Conservation (phyloP, 768 basidiomycete genomes). For the Boletellus sp. region DNA sequence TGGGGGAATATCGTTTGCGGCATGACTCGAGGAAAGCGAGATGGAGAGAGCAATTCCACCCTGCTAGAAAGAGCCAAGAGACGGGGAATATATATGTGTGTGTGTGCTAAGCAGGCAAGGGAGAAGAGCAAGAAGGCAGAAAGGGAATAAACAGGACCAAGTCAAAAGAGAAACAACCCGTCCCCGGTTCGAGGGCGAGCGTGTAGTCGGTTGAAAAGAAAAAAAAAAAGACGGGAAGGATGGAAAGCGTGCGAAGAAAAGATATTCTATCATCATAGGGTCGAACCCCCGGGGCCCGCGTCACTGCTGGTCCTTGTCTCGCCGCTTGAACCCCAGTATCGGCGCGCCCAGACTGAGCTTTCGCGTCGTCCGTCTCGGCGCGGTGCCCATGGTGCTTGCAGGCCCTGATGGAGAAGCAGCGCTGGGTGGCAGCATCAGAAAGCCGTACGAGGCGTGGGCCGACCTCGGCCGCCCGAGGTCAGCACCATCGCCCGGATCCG, state of each 20-base stretch:
- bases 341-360: conserved; percentile 69
- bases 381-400: conserved; percentile 18
- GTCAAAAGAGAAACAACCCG: background rate
- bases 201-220: too few species aligned
- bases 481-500: background rate
- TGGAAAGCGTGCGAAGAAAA: background rate
- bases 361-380: conserved; percentile 43
- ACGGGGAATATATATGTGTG: conserved; percentile 1
- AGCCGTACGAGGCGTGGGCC: conserved; percentile 22
- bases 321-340: conserved; percentile 52
- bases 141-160: conserved; percentile 29
- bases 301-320: conserved; percentile 45
- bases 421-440: conserved; percentile 12
- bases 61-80: conserved; percentile 3
- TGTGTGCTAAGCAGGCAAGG: conserved; percentile 2
- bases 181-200: too few species aligned
- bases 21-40: conserved; percentile 12
- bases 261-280: background rate
- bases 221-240: too few species aligned
- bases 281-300: conserved; percentile 10
- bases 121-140: background rate
- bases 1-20: conserved; percentile 15
- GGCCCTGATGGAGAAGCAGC: conserved; percentile 16
- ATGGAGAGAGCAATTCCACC: conserved; percentile 10
- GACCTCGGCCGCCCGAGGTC: conserved; percentile 22